Base-by-base conservation (phyloP, 1,284 basidiomycete genomes). In the Malassezia sp. region DNA sequence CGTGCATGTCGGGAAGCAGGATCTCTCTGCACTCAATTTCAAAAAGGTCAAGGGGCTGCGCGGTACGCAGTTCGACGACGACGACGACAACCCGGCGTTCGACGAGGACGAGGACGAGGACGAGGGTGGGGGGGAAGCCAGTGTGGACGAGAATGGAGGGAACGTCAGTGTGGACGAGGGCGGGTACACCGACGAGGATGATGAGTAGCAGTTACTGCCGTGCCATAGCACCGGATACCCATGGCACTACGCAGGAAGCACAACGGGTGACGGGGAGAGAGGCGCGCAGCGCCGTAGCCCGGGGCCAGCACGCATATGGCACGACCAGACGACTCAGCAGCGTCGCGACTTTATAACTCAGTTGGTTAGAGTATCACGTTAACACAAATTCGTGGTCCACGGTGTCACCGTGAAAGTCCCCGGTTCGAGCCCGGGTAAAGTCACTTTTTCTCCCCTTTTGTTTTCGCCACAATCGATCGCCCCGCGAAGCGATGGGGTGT, bases 1-100 rank as follows among this genome's bases (percentile, higher is more conserved):
- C 51, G 79, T 97, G 42, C 91, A 96, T 72, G 72, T 97, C 37
- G 85, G 76, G 47, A 84, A 80, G 71, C 91, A 99, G 75, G 87
- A 97, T 72, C 72, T 99, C 59, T 73, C 69, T 57, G 84, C 78
- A 73, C 67, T 97, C 72, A 88, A 95, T 77, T 82, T 80, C 52
- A 76, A 84, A 63, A 90, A 89, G 75, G 88, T 90, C 83, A 90
- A 88, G 73, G 88, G 83, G 11, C 69, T 91, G 57, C 54, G 53
- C 38, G 34, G 53, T 17, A 51, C 55, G 21, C 38, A 23, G 5
- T 55, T 45, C 7, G 45, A 43, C 18, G 74, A 37, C 18, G 53
- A 49, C 4, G 59, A 61, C 20, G 52, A 53, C 4, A 31, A 52
- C 30, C 38, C 36, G 15, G 47, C 42, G 7, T 42, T 44, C 12